A percentile compares a stretch with the other conserved stretches of the same genome.
Conservation (phyloP, 1,284 basidiomycete species). For the Microbotryomycetes sp. region DNA sequence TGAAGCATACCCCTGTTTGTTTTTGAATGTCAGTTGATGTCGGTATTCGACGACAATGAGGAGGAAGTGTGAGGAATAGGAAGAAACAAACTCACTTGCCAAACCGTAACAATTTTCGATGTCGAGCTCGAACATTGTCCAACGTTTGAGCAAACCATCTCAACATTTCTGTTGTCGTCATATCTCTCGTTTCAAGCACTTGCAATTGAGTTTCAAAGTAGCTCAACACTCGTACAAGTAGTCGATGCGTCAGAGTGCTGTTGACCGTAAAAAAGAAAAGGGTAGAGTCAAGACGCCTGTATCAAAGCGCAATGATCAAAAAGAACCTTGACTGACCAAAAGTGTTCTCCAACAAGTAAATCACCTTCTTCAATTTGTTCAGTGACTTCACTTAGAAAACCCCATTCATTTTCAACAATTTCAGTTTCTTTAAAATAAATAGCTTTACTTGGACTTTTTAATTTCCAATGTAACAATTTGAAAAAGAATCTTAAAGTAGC, state of each 20-base stretch:
- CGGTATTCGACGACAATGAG: background rate
- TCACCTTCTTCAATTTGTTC: constrained; percentile 84
- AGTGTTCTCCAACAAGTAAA: constrained; percentile 83
- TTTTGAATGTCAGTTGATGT: too few species aligned
- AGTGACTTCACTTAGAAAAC: constrained; percentile 88
- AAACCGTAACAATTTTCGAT: constrained; percentile 89
- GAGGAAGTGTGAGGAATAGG: background rate
- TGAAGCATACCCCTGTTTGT: constrained; percentile 51
- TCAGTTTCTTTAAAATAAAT: constrained; percentile 98
- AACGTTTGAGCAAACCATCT: constrained; percentile 89
- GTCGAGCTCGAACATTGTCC: constrained; percentile 85
- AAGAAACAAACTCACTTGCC: constrained; percentile 56
- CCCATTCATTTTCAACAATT: constrained; percentile 92
- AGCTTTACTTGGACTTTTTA: constrained; percentile 84
- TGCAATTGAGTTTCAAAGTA: constrained; percentile 92
- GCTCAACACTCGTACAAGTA: constrained; percentile 82
- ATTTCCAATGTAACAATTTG: constrained; percentile 87
- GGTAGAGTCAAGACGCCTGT: background rate
- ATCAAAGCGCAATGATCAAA: too few species aligned
- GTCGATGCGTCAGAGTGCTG: constrained; percentile 76
- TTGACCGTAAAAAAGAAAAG: background rate
- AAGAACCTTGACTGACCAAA: constrained; percentile 57
- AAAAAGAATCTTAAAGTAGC: constrained; percentile 89
- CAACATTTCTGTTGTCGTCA: constrained; percentile 75
- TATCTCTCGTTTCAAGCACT: constrained; percentile 52